Conservation (phyloP, 495 filamentous ascomycete genomes). For the Glutinoglossum americanum region DNA sequence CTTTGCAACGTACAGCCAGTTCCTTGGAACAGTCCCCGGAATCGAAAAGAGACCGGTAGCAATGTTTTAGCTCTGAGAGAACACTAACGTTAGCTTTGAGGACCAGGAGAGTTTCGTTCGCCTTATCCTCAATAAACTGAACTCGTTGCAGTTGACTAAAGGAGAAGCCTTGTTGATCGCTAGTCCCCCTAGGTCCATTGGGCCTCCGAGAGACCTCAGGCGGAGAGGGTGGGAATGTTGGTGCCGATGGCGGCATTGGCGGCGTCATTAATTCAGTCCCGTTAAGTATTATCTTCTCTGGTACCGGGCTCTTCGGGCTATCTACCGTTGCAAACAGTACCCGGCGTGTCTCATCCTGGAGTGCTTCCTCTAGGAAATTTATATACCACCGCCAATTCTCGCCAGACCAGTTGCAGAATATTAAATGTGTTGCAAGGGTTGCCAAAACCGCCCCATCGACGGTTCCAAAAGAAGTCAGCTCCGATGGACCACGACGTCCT, state of each 20-base stretch:
- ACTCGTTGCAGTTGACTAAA: conserved; percentile 17
- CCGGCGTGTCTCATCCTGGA: too few species aligned
- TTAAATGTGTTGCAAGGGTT: conserved; percentile 19
- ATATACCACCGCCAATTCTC: conserved; percentile 28
- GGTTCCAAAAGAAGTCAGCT: conserved; percentile 10
- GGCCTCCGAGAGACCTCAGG: too few species aligned
- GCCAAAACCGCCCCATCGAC: conserved; percentile 14
- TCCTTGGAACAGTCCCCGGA: too few species aligned
- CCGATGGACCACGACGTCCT: conserved; percentile 5
- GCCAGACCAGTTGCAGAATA: conserved; percentile 23
- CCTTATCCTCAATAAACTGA: conserved; percentile 20
- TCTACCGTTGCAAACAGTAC: too few species aligned
- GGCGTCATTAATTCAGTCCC: too few species aligned
- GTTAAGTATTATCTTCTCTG: too few species aligned
- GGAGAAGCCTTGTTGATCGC: background rate
- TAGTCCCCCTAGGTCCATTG: too few species aligned
- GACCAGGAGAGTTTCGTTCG: conserved; percentile 17
- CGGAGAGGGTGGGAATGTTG: too few species aligned
- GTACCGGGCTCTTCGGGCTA: too few species aligned
- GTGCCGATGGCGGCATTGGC: too few species aligned
- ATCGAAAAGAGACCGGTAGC: conserved; percentile 12
- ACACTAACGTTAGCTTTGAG: conserved; percentile 19
- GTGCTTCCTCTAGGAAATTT: conserved; percentile 21
- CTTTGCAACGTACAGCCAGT: too few species aligned
- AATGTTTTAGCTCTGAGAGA: conserved; percentile 16